A percentile compares a stretch with the other conserved stretches of the same genome.
phyloP scores from a whole-genome alignment of 1,284 basidiomycete species.

The Abortiporus biennis region DNA sequence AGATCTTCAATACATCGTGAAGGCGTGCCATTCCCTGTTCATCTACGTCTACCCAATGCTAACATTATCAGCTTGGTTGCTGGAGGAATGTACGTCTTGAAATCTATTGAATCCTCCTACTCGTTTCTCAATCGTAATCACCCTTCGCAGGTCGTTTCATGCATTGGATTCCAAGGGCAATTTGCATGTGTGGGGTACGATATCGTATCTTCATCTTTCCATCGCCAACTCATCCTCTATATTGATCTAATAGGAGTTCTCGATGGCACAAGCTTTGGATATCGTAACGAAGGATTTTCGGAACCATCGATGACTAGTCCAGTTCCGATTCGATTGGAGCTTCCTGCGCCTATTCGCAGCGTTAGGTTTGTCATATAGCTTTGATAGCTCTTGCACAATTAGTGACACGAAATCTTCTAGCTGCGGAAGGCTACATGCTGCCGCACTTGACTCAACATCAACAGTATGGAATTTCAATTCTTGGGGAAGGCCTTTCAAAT shows the following conservation, averaged over 20 bases:
- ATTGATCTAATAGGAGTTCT: conserved; percentile 45
- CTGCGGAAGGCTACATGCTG: conserved; percentile 68
- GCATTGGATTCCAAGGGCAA: conserved; percentile 70
- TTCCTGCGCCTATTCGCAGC: conserved; percentile 51
- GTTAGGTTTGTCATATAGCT: conserved; percentile 52
- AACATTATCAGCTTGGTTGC: conserved; percentile 71
- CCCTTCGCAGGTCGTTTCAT: conserved; percentile 62
- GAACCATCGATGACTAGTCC: conserved; percentile 41
- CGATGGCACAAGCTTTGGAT: conserved; percentile 38
- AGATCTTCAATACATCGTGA: conserved; percentile 28
- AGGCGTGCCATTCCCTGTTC: conserved; percentile 55
- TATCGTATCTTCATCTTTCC: too few relatives aligned
- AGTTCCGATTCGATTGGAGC: conserved; percentile 47
- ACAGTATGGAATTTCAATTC: conserved; percentile 67
- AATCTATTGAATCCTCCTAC: not conserved
- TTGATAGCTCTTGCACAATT: too few relatives aligned
- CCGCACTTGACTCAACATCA: conserved; percentile 49
- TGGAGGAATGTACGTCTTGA: conserved; percentile 74
- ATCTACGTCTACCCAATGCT: conserved; percentile 47
- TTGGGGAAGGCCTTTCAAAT: conserved; percentile 69
- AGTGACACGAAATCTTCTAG: conserved; percentile 33
- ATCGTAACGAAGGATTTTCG: conserved; percentile 52
- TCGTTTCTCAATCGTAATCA: not conserved
- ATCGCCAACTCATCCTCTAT: not conserved
- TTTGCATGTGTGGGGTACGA: conserved; percentile 79